Conservation (phyloP, 345 rosid species). For the Passiflora organensis region DNA sequence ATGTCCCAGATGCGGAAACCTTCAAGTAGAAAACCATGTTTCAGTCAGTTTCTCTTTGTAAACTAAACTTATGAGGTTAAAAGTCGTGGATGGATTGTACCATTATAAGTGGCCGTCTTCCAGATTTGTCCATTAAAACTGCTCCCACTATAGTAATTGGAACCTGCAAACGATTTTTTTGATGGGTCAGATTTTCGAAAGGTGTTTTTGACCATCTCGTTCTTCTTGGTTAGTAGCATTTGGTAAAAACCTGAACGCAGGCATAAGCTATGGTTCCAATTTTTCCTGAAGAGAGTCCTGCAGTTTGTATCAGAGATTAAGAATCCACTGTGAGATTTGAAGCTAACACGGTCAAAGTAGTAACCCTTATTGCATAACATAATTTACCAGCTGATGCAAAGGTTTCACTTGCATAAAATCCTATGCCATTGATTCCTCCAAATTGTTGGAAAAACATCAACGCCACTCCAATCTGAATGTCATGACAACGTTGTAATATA, state of each 20-base stretch:
- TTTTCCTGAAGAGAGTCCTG: slow-evolving; percentile 73
- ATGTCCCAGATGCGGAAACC: slow-evolving; percentile 73
- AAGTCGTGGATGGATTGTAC: slow-evolving; percentile 29
- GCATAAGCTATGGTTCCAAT: slow-evolving; percentile 78
- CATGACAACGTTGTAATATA: slow-evolving; percentile 4
- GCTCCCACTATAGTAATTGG: slow-evolving; percentile 80
- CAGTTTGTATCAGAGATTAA: slow-evolving; percentile 3
- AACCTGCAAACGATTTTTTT: slow-evolving; percentile 37
- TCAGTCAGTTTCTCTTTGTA: not conserved
- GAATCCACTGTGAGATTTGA: not conserved
- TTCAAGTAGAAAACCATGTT: slow-evolving; percentile 15
- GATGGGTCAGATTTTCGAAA: not conserved
- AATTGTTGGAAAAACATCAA: slow-evolving; percentile 87
- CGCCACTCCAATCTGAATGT: slow-evolving; percentile 69
- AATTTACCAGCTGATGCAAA: slow-evolving; percentile 73
- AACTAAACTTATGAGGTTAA: not conserved
- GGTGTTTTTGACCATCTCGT: not conserved
- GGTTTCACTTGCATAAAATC: slow-evolving; percentile 82
- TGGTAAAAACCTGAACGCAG: slow-evolving; percentile 54
- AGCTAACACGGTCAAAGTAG: not conserved
- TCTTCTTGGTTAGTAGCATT: not conserved
- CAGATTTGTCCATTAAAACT: slow-evolving; percentile 62
- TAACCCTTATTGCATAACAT: not conserved
- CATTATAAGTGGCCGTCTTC: slow-evolving; percentile 91
- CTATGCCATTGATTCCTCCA: slow-evolving; percentile 74